Conservation (phyloP, 2,329 filamentous ascomycete species). For the Ophiostoma angusticollis region DNA sequence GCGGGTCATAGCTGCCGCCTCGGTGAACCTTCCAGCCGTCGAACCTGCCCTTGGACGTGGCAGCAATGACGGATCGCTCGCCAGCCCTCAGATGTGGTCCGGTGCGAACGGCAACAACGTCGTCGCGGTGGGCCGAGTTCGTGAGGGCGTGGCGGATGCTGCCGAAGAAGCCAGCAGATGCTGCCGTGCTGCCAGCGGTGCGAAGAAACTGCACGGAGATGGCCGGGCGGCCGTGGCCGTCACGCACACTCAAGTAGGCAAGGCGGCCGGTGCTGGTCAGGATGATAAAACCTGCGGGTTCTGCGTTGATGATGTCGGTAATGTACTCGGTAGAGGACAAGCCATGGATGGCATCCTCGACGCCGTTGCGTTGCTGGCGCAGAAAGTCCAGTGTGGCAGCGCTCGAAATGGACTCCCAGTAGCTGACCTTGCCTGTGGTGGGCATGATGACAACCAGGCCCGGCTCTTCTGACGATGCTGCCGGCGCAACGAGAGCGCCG, state of each 20-base stretch:
- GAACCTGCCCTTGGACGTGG: conserved; percentile 63
- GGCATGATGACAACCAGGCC: conserved; percentile 81
- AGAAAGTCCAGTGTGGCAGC: conserved; percentile 75
- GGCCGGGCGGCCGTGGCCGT: conserved; percentile 72
- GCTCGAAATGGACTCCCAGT: conserved; percentile 91
- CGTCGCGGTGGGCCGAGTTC: conserved; percentile 56
- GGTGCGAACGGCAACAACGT: conserved; percentile 68
- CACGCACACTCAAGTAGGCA: conserved; percentile 74
- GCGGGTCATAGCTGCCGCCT: conserved; percentile 66
- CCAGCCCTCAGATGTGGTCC: conserved; percentile 60
- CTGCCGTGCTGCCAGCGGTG: conserved; percentile 42
- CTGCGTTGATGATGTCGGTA: conserved; percentile 66
- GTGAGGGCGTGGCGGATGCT: conserved; percentile 67
- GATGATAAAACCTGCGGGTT: conserved; percentile 74
- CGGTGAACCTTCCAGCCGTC: conserved; percentile 84
- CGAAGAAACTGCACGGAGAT: conserved; percentile 69
- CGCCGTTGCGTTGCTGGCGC: conserved; percentile 65
- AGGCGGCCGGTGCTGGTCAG: conserved; percentile 75
- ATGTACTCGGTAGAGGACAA: conserved; percentile 70
- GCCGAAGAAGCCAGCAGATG: conserved; percentile 58
- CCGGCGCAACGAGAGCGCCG: conserved; percentile 68
- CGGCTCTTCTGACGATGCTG: conserved; percentile 64
- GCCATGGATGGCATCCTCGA: conserved; percentile 61
- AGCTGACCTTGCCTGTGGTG: conserved; percentile 70
- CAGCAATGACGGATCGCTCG: conserved; percentile 72